Percentiles rank a stretch among this genome's conserved stretches.
Evolutionary conservation across 2,329 filamentous ascomycete genomes (phyloP).

Genomic region (Verticillium nubilum): DNA sequence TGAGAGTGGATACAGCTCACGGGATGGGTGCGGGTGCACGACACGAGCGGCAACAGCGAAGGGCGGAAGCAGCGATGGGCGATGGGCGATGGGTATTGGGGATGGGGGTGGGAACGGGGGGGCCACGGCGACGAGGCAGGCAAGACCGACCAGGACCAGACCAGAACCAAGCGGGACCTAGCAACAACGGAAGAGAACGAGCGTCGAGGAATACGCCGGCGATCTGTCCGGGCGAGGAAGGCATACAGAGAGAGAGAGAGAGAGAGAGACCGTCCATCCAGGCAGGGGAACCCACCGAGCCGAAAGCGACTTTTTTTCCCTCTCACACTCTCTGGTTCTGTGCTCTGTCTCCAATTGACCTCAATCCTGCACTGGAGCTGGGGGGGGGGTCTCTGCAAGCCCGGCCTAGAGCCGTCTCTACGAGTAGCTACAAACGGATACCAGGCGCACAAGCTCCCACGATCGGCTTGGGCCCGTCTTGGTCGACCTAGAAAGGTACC

Average conservation of each 20-base stretch:
- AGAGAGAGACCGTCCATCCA: slow-evolving; percentile 1
- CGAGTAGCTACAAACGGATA: background rate
- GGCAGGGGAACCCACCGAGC: slow-evolving; percentile 4
- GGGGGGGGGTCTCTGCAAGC: background rate
- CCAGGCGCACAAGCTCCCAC: background rate
- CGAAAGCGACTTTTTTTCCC: slow-evolving; percentile 2
- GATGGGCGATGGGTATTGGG: background rate
- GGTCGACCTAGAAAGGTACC: background rate
- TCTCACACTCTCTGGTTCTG: background rate
- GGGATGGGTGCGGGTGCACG: background rate
- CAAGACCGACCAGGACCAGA: background rate
- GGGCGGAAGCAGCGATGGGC: background rate
- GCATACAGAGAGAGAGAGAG: slow-evolving; percentile 1
- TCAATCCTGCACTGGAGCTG: background rate
- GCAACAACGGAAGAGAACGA: background rate
- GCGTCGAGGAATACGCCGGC: background rate
- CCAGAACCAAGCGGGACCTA: background rate
- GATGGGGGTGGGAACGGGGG: slow-evolving; percentile 1
- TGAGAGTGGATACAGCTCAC: background rate
- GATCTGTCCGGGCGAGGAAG: slow-evolving; percentile 4
- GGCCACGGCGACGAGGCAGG: slow-evolving; percentile 4
- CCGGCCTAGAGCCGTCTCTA: background rate
- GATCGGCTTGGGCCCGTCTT: background rate
- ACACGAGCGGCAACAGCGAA: background rate
- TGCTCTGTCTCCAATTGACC: background rate